These are phyloP conservation scores for Pilatotrama ljubarskyi DNA, from an alignment of 768 basidiomycete species.

Conservation along the genomic window DNA sequence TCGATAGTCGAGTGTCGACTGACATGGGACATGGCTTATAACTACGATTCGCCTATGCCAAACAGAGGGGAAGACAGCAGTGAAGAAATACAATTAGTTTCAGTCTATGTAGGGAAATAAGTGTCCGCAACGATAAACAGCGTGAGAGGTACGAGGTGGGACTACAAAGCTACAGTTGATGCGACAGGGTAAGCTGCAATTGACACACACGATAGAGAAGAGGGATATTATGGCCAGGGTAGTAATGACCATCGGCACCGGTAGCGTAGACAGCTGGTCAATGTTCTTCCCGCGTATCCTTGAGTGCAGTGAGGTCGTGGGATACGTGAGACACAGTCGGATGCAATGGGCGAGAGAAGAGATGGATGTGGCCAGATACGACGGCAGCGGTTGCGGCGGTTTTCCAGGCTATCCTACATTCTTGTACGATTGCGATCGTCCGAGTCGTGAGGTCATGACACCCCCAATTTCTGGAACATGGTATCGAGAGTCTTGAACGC, in stretches of 20 bases:
- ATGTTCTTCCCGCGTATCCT: neutral
- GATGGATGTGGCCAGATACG: neutral
- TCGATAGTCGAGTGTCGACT: too few relatives aligned
- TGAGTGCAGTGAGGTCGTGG: neutral
- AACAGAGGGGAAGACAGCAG: neutral
- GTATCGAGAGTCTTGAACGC: constrained; percentile 89
- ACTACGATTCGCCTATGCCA: too few relatives aligned
- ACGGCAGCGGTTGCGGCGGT: neutral
- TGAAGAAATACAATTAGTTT: constrained; percentile 11
- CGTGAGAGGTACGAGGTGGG: neutral
- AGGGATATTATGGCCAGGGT: neutral
- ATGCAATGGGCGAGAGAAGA: neutral
- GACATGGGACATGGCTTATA: too few relatives aligned
- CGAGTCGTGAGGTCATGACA: constrained; percentile 32
- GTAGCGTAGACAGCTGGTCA: neutral
- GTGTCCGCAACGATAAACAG: constrained; percentile 5
- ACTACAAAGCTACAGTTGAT: constrained; percentile 22
- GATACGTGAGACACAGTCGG: neutral
- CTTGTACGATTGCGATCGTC: neutral
- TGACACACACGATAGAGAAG: neutral
- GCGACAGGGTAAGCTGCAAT: constrained; percentile 4
- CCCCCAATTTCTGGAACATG: constrained; percentile 77
- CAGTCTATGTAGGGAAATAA: constrained; percentile 12
- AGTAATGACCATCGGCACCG: neutral
- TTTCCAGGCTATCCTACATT: constrained; percentile 8